A percentile compares a stretch with the other conserved stretches of the same genome.
Evolutionary conservation across 2,329 filamentous ascomycete species (phyloP).

Genomic region (Delphinella strobiligena): DNA sequence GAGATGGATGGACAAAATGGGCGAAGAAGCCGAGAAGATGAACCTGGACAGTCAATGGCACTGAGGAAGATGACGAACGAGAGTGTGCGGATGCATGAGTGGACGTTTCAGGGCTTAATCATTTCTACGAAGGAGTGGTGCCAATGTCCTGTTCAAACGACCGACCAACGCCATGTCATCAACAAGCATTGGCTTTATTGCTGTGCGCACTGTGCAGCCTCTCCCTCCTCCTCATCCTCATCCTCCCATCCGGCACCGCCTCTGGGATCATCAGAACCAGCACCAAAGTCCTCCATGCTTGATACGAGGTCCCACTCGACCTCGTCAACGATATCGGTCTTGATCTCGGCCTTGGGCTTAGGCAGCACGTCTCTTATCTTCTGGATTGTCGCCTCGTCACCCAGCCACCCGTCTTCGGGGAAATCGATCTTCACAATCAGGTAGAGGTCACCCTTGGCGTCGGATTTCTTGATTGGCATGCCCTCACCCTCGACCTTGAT

Average conservation of each 20-base stretch:
- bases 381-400: constrained; percentile 54
- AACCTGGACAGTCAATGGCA: constrained; percentile 39
- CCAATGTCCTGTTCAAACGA: no score
- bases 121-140: no score
- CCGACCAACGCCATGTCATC: background rate
- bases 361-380: constrained; percentile 68
- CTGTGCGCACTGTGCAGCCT: constrained; percentile 57
- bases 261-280: constrained; percentile 55
- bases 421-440: constrained; percentile 77
- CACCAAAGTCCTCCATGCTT: constrained; percentile 74
- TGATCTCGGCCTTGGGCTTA: constrained; percentile 40
- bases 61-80: no score
- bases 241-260: constrained; percentile 60
- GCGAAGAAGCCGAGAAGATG: constrained; percentile 76
- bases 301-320: constrained; percentile 76
- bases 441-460: constrained; percentile 76
- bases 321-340: constrained; percentile 69
- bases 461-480: constrained; percentile 84
- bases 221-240: constrained; percentile 52
- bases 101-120: no score
- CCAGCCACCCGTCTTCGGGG: constrained; percentile 74
- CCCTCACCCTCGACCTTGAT: constrained; percentile 82
- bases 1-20: constrained; percentile 83
- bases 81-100: no score
- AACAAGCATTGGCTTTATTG: constrained; percentile 41